Evolutionary conservation across 2,329 filamentous ascomycete species (phyloP).

Genomic region (Escovopsis sp.): DNA sequence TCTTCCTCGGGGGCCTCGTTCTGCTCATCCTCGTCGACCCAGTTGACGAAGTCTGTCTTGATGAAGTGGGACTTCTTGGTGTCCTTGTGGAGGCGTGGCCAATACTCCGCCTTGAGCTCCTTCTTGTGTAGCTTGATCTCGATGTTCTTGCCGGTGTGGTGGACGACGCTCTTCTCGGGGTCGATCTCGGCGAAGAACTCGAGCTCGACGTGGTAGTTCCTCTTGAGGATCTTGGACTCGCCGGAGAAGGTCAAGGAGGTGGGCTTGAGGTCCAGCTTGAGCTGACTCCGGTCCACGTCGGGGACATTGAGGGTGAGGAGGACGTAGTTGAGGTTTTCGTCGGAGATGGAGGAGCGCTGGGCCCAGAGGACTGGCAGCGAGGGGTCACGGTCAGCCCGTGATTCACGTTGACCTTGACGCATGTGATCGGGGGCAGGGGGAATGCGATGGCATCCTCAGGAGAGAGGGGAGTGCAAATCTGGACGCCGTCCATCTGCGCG

Average conservation of each 20-base stretch:
- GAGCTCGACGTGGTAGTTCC: slow-evolving; percentile 71
- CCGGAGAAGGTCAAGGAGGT: slow-evolving; percentile 68
- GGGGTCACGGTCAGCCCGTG: background rate
- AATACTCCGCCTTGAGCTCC: slow-evolving; percentile 86
- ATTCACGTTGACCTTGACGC: background rate
- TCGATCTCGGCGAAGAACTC: slow-evolving; percentile 89
- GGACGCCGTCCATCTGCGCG: too few relatives aligned
- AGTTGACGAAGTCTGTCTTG: slow-evolving; percentile 99
- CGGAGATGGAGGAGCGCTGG: slow-evolving; percentile 73
- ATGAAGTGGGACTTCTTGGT: slow-evolving; percentile 82
- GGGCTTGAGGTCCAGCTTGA: slow-evolving; percentile 73
- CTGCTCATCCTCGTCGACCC: slow-evolving; percentile 98
- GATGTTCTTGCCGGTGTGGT: slow-evolving; percentile 78
- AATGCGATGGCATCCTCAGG: too few relatives aligned
- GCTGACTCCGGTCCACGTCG: slow-evolving; percentile 59
- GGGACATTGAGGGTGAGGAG: slow-evolving; percentile 83
- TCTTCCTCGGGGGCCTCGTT: slow-evolving; percentile 78
- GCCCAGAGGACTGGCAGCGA: slow-evolving; percentile 72
- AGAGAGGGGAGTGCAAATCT: too few relatives aligned
- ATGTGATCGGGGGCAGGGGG: background rate
- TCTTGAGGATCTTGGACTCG: slow-evolving; percentile 69
- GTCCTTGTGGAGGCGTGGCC: slow-evolving; percentile 89
- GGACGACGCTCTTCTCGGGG: slow-evolving; percentile 63
- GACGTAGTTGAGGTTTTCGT: slow-evolving; percentile 82
- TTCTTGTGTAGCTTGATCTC: slow-evolving; percentile 94